These are phyloP conservation scores for Fomitopsis schrenkii DNA, from an alignment of 1,284 basidiomycete genomes.

Conservation along the genomic window DNA sequence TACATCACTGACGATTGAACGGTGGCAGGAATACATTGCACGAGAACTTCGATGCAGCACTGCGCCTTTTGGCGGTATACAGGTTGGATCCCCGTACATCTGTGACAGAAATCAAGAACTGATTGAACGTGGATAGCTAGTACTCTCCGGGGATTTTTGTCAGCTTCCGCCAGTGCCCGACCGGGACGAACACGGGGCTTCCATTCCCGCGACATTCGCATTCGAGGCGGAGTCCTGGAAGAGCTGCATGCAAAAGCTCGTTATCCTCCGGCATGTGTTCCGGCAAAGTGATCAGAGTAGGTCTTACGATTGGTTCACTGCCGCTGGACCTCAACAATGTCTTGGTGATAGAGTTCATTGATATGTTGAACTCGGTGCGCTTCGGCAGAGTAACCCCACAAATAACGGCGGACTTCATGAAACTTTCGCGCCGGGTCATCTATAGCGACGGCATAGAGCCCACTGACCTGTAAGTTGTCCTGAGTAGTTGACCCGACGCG, in stretches of 20 bases:
- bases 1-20: not conserved
- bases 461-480: constrained; percentile 66
- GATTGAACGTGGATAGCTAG: constrained; percentile 38
- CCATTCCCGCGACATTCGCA: constrained; percentile 44
- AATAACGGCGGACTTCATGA: constrained; percentile 54
- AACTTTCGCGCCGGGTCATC: constrained; percentile 53
- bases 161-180: constrained; percentile 75
- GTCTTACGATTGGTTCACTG: constrained; percentile 8
- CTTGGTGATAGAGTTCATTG: constrained; percentile 46
- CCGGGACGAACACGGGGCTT: constrained; percentile 23
- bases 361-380: constrained; percentile 74
- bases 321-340: not conserved
- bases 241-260: constrained; percentile 34
- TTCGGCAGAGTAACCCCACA: constrained; percentile 45
- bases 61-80: constrained; percentile 71
- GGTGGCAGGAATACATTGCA: constrained; percentile 42
- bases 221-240: constrained; percentile 70
- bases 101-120: not conserved
- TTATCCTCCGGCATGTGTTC: constrained; percentile 36
- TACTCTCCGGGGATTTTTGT: constrained; percentile 78
- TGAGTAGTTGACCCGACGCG: not conserved
- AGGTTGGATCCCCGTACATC: constrained; percentile 33
- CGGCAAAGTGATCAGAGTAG: constrained; percentile 52
- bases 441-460: constrained; percentile 76
- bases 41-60: constrained; percentile 41